A percentile compares a stretch with the other conserved stretches of the same genome.
phyloP scores from a whole-genome alignment of 768 basidiomycete genomes.

The Russula compacta region DNA sequence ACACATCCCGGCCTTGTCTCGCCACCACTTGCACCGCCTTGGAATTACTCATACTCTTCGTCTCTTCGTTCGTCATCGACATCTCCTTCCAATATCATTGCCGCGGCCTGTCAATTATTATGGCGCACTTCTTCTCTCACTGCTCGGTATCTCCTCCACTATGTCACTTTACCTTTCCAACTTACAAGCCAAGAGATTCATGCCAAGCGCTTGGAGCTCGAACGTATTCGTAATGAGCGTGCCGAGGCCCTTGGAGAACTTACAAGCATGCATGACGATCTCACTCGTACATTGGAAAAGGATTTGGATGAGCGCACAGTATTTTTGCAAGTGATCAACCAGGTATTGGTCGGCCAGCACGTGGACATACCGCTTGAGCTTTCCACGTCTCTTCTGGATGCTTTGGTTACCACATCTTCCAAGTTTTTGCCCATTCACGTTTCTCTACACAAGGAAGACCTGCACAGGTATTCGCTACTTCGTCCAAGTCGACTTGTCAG shows the following conservation, averaged over 20 bases:
- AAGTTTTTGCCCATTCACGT: slow-evolving; percentile 17
- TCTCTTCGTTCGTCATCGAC: slow-evolving; percentile 19
- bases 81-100: slow-evolving; percentile 7
- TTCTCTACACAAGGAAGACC: slow-evolving; percentile 12
- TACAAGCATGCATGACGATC: slow-evolving; percentile 40
- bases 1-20: slow-evolving; percentile 18
- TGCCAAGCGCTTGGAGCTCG: slow-evolving; percentile 48
- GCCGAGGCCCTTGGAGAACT: slow-evolving; percentile 62
- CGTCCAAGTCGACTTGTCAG: slow-evolving; percentile 63
- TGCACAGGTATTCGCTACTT: slow-evolving; percentile 35
- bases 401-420: slow-evolving; percentile 6
- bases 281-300: slow-evolving; percentile 30
- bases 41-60: not conserved
- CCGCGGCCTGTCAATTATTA: slow-evolving; percentile 15
- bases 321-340: slow-evolving; percentile 10
- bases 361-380: slow-evolving; percentile 4
- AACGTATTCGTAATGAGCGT: slow-evolving; percentile 55
- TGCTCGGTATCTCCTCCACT: slow-evolving; percentile 20
- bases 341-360: slow-evolving; percentile 6
- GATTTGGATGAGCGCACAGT: slow-evolving; percentile 8
- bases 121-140: slow-evolving; percentile 6
- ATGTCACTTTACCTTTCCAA: slow-evolving; percentile 44
- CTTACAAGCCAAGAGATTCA: slow-evolving; percentile 61
- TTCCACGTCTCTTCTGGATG: not conserved
- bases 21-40: slow-evolving; percentile 10